Conservation (phyloP, 208 protist genomes). For the Crithidia bombi region DNA sequence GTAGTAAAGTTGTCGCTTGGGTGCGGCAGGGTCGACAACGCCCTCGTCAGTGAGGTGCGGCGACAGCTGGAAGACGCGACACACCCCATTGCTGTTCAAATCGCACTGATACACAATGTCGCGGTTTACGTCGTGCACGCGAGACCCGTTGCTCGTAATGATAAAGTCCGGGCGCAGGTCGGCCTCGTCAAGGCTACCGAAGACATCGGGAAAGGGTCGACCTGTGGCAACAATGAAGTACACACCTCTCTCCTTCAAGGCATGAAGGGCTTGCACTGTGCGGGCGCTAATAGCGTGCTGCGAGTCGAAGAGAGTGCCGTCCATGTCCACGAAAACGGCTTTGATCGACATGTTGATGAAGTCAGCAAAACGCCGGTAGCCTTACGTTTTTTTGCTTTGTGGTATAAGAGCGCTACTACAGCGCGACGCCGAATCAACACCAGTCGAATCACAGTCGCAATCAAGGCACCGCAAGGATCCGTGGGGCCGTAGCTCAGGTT, state of each 20-base stretch:
- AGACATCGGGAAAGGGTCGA: constrained; percentile 66
- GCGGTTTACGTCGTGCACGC: constrained; percentile 48
- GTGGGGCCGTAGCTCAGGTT: no score
- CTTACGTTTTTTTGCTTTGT: no score
- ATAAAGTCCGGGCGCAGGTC: constrained; percentile 58
- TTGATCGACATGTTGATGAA: no score
- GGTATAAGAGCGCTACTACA: no score
- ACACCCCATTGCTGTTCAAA: constrained; percentile 45
- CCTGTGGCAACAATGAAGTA: constrained; percentile 69
- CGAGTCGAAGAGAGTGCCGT: constrained; percentile 65
- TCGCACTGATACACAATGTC: constrained; percentile 42
- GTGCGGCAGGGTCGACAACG: constrained; percentile 1
- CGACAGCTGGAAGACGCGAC: constrained; percentile 49
- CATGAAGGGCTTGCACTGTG: constrained; percentile 39
- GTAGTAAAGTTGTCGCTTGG: constrained; percentile 29
- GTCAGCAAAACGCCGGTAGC: no score
- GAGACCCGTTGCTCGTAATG: constrained; percentile 79
- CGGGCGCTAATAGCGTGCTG: constrained; percentile 37
- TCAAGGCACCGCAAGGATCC: no score
- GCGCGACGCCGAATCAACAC: no score
- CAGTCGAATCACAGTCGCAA: no score
- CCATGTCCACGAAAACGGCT: constrained; percentile 60
- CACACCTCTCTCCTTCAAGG: constrained; percentile 31
- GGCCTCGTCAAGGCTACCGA: constrained; percentile 48
- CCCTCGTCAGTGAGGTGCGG: constrained; percentile 21